Conservation (phyloP, 345 rosid species). For the Leavenworthia alabamica region DNA sequence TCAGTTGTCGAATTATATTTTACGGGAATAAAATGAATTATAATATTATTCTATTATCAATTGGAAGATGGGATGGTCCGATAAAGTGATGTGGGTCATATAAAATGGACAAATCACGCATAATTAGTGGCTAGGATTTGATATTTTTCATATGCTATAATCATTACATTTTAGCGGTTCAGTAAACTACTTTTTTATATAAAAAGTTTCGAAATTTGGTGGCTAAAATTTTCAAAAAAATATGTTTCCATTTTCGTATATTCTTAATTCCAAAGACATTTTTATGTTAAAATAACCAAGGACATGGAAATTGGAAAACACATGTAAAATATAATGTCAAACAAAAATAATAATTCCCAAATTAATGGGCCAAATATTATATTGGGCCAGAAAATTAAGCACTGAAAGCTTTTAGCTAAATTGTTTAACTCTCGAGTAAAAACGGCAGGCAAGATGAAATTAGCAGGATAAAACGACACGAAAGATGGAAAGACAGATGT, state of each 20-base stretch:
- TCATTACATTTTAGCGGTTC: conserved; percentile 12
- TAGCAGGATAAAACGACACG: conserved; percentile 10
- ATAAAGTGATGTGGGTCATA: conserved; percentile 22
- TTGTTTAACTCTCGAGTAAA: neutral
- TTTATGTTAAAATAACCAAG: neutral
- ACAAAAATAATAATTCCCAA: neutral
- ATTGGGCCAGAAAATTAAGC: neutral
- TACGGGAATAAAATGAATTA: neutral
- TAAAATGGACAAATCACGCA: neutral
- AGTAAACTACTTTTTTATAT: neutral
- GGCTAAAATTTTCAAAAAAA: neutral
- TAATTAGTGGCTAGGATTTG: conserved; percentile 19
- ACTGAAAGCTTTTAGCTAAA: neutral
- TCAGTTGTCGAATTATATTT: neutral
- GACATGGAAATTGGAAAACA: neutral
- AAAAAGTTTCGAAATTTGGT: neutral
- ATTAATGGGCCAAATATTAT: neutral
- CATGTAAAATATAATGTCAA: neutral
- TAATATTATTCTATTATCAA: neutral
- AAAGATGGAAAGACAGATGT: conserved; percentile 12
- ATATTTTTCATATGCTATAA: conserved; percentile 11
- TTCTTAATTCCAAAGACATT: neutral
- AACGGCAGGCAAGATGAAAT: conserved; percentile 22
- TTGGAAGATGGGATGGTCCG: neutral
- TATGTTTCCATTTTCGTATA: neutral